These are phyloP conservation scores for Phaeodactylum tricornutum DNA, from an alignment of 108 stramenopile species.

Conservation along the genomic window DNA sequence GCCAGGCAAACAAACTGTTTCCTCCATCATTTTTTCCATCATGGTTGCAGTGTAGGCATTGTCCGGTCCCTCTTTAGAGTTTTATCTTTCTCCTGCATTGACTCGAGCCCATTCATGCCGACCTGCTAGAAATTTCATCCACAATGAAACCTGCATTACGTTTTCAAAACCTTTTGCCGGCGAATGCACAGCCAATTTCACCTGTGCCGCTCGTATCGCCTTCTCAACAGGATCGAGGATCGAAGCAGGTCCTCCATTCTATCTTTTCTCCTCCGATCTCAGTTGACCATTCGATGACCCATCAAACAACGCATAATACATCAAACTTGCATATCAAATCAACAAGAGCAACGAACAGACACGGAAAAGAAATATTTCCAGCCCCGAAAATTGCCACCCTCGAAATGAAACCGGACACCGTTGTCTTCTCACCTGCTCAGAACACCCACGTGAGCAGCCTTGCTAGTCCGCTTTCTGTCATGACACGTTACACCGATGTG, in stretches of 20 bases:
- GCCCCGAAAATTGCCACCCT: neutral
- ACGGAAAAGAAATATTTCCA: neutral
- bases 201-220: too few species aligned
- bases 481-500: neutral
- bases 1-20: too few species aligned
- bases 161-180: too few species aligned
- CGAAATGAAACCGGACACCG: neutral
- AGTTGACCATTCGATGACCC: neutral
- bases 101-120: too few species aligned
- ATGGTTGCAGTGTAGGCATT: too few species aligned
- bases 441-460: neutral
- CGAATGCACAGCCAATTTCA: too few species aligned
- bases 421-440: neutral
- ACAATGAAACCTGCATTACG: too few species aligned
- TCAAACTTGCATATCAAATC: neutral
- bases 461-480: neutral
- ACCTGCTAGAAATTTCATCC: too few species aligned
- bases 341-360: neutral
- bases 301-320: neutral
- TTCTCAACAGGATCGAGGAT: too few species aligned
- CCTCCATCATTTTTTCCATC: too few species aligned
- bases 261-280: neutral
- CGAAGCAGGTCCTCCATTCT: conserved; percentile 3
- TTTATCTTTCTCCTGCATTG: too few species aligned
- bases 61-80: too few species aligned